Evolutionary conservation across 352 stramenopile species (phyloP), one percentile per base, ranked within the genome.

Genomic region (Pythium pyrilobum): DNA sequence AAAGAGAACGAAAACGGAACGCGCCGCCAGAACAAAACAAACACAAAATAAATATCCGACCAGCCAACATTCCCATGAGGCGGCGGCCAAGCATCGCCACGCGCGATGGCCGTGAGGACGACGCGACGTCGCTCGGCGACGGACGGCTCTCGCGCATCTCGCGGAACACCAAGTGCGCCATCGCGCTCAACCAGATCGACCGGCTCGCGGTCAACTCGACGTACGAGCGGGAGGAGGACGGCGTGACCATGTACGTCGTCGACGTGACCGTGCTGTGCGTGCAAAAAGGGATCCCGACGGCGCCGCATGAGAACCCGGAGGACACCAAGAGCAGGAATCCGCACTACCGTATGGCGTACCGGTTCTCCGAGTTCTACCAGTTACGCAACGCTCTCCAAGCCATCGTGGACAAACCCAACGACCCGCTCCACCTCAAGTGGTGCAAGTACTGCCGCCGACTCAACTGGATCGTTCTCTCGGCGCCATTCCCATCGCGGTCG

Each of bases 141-240:
- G 6, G 2, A n/a, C 39, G 56, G 16, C 63, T 88, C 18, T 77
- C 69, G 45, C 62, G 67, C n/a, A 66, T 87, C 32, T 87, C 76
- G 24, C 64, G 63, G 56, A 72, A 59, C 40, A 64, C 69, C 32
- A 81, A 72, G 41, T 74, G 66, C 41, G 70, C 74, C 21, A 57
- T 86, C 41, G 50, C 69, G 43, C 67, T 87, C 41, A 87, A 89
- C 58, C 74, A 72, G 54, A 71, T 89, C 31, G 66, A 75, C 36
- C 71, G 66, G 48, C 66, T 88, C 18, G 64, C 69, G 29, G 73
- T 89, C 45, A 54, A 29, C 39, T 58, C 52, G 5, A 58, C 65
- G 25, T 73, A 64, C 60, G 62, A 75, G 21, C 67, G 70, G 23
- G 56, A 61, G 9, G 39, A 66, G 11, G 76, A 76, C 52, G 66